phyloP scores from a whole-genome alignment of 108 stramenopile species.

The Skeletonema grethae region DNA sequence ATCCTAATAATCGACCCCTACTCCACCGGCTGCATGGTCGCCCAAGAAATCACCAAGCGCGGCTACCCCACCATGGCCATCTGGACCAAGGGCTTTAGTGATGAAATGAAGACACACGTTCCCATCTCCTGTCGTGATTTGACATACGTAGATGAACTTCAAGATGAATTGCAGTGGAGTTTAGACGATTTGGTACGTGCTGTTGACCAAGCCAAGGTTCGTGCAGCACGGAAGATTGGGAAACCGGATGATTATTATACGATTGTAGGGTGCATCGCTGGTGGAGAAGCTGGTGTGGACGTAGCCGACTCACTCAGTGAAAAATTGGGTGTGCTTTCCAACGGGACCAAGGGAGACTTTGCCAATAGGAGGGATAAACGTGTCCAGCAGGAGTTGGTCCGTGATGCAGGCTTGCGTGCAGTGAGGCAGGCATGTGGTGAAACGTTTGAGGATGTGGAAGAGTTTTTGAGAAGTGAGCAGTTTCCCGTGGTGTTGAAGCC shows the following conservation, averaged over 20 bases:
- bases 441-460: conserved; percentile 68
- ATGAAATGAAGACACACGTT: conserved; percentile 77
- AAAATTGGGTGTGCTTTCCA: conserved; percentile 63
- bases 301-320: conserved; percentile 72
- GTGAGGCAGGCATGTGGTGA: conserved; percentile 83
- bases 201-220: conserved; percentile 14
- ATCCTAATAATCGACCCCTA: conserved; percentile 87
- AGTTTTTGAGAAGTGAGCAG: conserved; percentile 62
- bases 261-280: conserved; percentile 68
- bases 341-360: conserved; percentile 65
- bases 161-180: conserved; percentile 49
- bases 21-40: conserved; percentile 85
- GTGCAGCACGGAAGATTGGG: conserved; percentile 6
- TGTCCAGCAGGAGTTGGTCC: conserved; percentile 82
- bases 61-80: conserved; percentile 75
- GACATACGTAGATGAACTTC: conserved; percentile 62
- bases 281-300: conserved; percentile 87
- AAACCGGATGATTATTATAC: conserved; percentile 28
- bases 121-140: conserved; percentile 59
- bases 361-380: conserved; percentile 86
- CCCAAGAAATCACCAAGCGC: conserved; percentile 74
- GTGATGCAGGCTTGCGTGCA: conserved; percentile 68
- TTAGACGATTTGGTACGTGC: conserved; percentile 46
- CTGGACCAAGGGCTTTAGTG: conserved; percentile 70
- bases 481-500: conserved; percentile 92